These are phyloP conservation scores for Nigrograna mackinnonii DNA, from an alignment of 2,329 filamentous ascomycete genomes.

Conservation along the genomic window DNA sequence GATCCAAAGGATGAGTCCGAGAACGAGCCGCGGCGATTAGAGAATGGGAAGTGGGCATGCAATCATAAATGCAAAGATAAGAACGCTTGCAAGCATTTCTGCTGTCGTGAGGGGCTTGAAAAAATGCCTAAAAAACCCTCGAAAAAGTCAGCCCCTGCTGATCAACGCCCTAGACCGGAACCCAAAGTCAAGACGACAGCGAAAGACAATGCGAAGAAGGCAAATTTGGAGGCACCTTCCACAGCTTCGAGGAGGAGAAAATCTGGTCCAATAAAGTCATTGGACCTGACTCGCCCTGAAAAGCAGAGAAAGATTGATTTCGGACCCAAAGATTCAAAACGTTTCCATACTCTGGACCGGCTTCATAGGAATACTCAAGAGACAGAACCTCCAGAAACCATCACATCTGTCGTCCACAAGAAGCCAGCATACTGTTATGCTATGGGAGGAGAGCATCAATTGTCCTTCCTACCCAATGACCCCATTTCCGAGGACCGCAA, in stretches of 20 bases:
- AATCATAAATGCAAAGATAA: constrained; percentile 71
- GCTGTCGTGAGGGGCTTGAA: constrained; percentile 72
- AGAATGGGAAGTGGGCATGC: constrained; percentile 75
- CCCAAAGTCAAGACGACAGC: constrained; percentile 2
- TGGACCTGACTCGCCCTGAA: constrained; percentile 36
- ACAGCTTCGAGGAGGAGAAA: constrained; percentile 26
- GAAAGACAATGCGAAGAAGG: constrained; percentile 20
- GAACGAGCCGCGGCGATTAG: constrained; percentile 55
- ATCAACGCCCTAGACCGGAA: no score
- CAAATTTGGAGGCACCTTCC: constrained; percentile 32
- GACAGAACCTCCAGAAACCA: constrained; percentile 18
- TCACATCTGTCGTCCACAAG: constrained; percentile 27
- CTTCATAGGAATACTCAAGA: constrained; percentile 27
- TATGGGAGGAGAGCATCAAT: constrained; percentile 19
- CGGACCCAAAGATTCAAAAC: constrained; percentile 15
- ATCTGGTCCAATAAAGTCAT: constrained; percentile 24
- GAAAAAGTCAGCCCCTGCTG: constrained; percentile 22
- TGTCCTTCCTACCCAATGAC: constrained; percentile 23
- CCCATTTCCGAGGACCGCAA: neutral
- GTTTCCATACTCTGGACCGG: constrained; percentile 25
- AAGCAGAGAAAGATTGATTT: constrained; percentile 27
- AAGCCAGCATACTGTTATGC: constrained; percentile 31
- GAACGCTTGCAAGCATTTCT: constrained; percentile 68
- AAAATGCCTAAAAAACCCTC: constrained; percentile 57
- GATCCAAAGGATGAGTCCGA: constrained; percentile 10